Evolutionary conservation across 2,329 filamentous ascomycete species (phyloP).

Genomic region (Arthrobotrys conoides): DNA sequence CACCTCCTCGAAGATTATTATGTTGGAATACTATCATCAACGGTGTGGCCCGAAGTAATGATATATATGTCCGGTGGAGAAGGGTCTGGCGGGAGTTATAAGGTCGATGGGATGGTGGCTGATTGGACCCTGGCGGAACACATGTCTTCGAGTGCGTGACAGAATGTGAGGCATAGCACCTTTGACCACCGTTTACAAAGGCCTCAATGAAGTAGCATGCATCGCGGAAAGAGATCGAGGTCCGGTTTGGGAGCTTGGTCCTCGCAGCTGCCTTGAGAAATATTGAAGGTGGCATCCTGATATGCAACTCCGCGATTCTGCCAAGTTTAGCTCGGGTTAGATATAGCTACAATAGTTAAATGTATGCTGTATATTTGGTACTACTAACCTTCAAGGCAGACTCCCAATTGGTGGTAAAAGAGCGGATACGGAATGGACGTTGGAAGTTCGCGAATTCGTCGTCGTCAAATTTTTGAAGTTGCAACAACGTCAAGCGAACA

Average conservation of each 20-base stretch:
- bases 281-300: slow-evolving; percentile 46
- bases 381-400: slow-evolving; percentile 11
- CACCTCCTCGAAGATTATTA: slow-evolving; percentile 80
- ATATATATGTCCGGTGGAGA: slow-evolving; percentile 87
- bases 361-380: background rate
- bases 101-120: slow-evolving; percentile 89
- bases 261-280: slow-evolving; percentile 44
- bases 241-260: slow-evolving; percentile 48
- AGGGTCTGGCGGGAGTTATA: slow-evolving; percentile 92
- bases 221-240: slow-evolving; percentile 54
- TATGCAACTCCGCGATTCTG: background rate
- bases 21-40: slow-evolving; percentile 89
- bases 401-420: slow-evolving; percentile 47
- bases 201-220: slow-evolving; percentile 56
- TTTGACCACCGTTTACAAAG: slow-evolving; percentile 51
- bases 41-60: slow-evolving; percentile 85
- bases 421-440: slow-evolving; percentile 20
- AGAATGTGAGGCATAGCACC: slow-evolving; percentile 48
- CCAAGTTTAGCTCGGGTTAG: background rate
- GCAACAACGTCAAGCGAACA: slow-evolving; percentile 56
- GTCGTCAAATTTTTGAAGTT: slow-evolving; percentile 55
- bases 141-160: slow-evolving; percentile 43
- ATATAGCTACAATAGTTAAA: background rate
- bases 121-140: slow-evolving; percentile 66
- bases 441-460: slow-evolving; percentile 31